Base-by-base conservation (phyloP, 2,329 filamentous ascomycete species). In the Ceratocystis huliohia region DNA sequence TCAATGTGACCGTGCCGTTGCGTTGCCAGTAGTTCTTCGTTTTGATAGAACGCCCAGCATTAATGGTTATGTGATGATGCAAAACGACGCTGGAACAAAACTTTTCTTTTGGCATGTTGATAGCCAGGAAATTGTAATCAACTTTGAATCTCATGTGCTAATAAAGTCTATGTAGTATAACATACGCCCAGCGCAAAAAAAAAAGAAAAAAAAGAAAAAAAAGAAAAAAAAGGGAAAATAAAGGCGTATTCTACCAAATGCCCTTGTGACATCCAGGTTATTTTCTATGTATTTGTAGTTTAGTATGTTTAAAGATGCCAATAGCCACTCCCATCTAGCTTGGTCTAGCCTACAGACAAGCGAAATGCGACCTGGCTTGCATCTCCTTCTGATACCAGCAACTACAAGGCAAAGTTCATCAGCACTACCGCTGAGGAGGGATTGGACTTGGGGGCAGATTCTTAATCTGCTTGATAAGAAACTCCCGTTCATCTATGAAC, bases 401-500 rank as follows among this genome's bases (percentile, higher is more conserved):
- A 41, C 37, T 48, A 20, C 45, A n/a, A 48, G 45, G 5, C 20
- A 13, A 10, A 22, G 20, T 25, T 25, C 48, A 25, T 53, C 20
- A 25, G 25, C 20, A 25, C 72, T 71, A 78, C 69, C 81, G 76
- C 71, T 82, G 78, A 33, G 80, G 78, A 57, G 78, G 76, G 33
- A 86, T 79, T 2, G 84, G 84, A 64, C 78, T 80, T 2, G 81
- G 74, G 3, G 84, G 83, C 82, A 87, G 84, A 70, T 84, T 86
- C 71, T 81, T 81, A 73, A 99, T 97, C 76, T 96, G 92, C 76
- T 95, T 93, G 73, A 99, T 92, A 72, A 99, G 79, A 74, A 97
- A 99, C 71, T 94, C 93, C 74, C 96, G 90, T 80, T 99, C 94
- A 73, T 99, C 94, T 70, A 92, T 94, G 75, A 99, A 99, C 76